phyloP scores from a whole-genome alignment of 768 basidiomycete genomes.

The Leccinum broughii region DNA sequence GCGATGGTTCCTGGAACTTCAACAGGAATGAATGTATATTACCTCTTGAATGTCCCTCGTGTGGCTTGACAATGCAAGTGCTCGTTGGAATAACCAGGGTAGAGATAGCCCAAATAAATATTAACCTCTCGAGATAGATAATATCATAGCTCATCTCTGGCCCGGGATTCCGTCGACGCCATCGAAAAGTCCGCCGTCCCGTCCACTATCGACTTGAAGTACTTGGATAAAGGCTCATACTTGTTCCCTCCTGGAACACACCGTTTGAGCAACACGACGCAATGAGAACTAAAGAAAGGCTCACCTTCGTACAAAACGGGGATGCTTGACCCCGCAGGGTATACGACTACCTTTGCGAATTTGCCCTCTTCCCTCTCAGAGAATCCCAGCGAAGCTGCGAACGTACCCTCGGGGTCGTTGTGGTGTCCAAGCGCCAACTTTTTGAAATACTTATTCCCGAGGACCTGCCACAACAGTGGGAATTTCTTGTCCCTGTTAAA shows the following conservation, averaged over 20 bases:
- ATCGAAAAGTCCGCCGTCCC: slow-evolving; percentile 59
- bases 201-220: slow-evolving; percentile 69
- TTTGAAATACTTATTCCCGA: slow-evolving; percentile 70
- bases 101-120: slow-evolving; percentile 3
- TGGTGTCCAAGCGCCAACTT: slow-evolving; percentile 62
- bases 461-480: slow-evolving; percentile 78
- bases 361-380: slow-evolving; percentile 52
- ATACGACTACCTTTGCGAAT: slow-evolving; percentile 69
- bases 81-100: neutral
- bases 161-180: slow-evolving; percentile 39
- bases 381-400: slow-evolving; percentile 58
- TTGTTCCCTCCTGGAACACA: slow-evolving; percentile 59
- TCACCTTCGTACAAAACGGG: slow-evolving; percentile 70
- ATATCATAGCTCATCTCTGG: slow-evolving; percentile 32
- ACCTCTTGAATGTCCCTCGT: neutral
- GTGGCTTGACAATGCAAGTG: neutral
- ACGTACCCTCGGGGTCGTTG: slow-evolving; percentile 64
- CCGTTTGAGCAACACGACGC: neutral
- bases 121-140: slow-evolving; percentile 7
- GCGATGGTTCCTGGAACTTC: neutral
- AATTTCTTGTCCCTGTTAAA: slow-evolving; percentile 74
- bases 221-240: slow-evolving; percentile 70
- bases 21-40: slow-evolving; percentile 2
- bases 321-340: slow-evolving; percentile 57
- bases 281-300: slow-evolving; percentile 10